Evolutionary conservation across 2,329 filamentous ascomycete species (phyloP), one percentile per base, ranked within the genome.

Genomic region (Domatiomyces globalis): DNA sequence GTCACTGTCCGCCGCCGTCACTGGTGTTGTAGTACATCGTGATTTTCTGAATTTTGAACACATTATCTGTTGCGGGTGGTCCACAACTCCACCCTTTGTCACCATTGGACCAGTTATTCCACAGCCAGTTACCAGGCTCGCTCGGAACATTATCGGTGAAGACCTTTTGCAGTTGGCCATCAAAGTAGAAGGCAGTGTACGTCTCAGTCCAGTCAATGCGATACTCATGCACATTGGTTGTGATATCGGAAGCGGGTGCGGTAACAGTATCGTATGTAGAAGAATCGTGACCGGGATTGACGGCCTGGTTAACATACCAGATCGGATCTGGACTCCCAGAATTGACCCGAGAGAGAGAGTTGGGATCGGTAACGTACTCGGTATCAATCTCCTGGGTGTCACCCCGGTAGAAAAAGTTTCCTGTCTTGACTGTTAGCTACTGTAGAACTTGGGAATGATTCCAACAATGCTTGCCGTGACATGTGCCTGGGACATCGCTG

Each of bases 101-200:
- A 22, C 58, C 55, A 48, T 60, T 60, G 10, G 58, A 45, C 57
- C 58, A 59, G 43, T 59, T 56, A 48, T 58, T 59, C 58, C 58
- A 60, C 5, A 60, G 43, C 57, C 57, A 58, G 33, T 47, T 43
- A 15, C 56, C 57, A 19, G 57, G 51, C 33, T 51, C 25, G 46
- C 25, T 57, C 7, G 58, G 58, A 19, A 58, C 43, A 44, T 60
- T 59, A 20, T 48, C 50, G 7, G 51, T 55, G 50, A 50, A 56
- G 2, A 47, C 51, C 43, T 52, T 51, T 46, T 60, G 52, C 33
- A 51, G 36, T 1, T 46, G 27, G n/a, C 54, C 57, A 43, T 60
- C 57, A 43, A 59, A 43, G 44, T 57, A 60, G 46, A 59, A 59
- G n/a, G 54, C 52, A 18, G 57, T 59, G 51, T 46, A 58, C 15